These are phyloP conservation scores for Geotrichum reessii DNA, from an alignment of 1,139 yeast genomes.

Conservation along the genomic window DNA sequence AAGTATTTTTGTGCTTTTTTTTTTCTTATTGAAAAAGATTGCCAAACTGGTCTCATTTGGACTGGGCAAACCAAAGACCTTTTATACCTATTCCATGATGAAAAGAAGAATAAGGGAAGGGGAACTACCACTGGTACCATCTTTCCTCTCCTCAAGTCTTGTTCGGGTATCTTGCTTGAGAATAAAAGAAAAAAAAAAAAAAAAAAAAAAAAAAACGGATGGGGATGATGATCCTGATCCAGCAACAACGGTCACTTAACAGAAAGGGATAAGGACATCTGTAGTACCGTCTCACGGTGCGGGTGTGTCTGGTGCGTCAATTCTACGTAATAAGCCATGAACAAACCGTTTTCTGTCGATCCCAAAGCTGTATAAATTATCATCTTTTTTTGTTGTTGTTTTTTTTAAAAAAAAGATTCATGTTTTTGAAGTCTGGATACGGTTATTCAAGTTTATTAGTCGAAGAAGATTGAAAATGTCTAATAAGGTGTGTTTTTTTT, in stretches of 20 bases:
- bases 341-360: not conserved
- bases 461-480: too few relatives aligned
- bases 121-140: too few relatives aligned
- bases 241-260: not conserved
- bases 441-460: too few relatives aligned
- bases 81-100: not conserved
- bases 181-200: too few relatives aligned
- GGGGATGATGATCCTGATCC: not conserved
- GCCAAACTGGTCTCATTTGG: not conserved
- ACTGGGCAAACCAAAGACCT: not conserved
- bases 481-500: too few relatives aligned
- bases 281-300: not conserved
- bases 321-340: not conserved
- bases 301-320: not conserved
- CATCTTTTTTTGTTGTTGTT: not conserved
- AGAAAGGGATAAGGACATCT: not conserved
- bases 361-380: not conserved
- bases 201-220: not conserved
- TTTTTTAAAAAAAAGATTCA: not conserved
- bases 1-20: not conserved
- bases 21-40: not conserved
- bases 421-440: not conserved
- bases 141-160: not conserved
- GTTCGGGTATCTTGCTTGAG: not conserved
- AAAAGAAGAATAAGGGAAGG: not conserved